Conservation (phyloP, 345 rosid species). For the Gossypium anomalum region DNA sequence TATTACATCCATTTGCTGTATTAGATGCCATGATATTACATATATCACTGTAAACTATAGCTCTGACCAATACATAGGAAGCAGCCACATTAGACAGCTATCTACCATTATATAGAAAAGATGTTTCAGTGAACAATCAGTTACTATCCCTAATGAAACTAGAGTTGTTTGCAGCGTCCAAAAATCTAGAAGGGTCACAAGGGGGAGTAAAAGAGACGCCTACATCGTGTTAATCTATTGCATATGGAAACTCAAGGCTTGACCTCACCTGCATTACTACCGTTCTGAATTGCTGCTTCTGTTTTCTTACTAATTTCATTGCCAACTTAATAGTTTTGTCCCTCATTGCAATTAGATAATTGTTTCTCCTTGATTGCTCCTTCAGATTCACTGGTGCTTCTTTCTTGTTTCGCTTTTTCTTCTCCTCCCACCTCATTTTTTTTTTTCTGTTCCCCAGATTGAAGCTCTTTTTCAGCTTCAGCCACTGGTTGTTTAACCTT, state of each 20-base stretch:
- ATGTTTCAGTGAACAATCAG: no score
- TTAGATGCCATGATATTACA: slow-evolving; percentile 17
- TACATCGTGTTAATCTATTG: no score
- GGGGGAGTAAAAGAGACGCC: no score
- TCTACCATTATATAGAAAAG: slow-evolving; percentile 10
- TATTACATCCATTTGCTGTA: slow-evolving; percentile 19
- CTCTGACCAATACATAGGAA: background rate
- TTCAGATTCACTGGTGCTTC: slow-evolving; percentile 6
- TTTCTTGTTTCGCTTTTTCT: background rate
- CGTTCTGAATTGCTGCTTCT: slow-evolving; percentile 36
- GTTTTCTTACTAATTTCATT: slow-evolving; percentile 23
- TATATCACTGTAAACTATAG: no score
- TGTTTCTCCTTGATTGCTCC: slow-evolving; percentile 13
- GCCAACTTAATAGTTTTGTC: slow-evolving; percentile 14
- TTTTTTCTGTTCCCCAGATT: background rate
- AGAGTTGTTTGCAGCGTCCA: no score
- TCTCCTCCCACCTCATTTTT: slow-evolving; percentile 15
- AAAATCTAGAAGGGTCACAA: no score
- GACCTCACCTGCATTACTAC: slow-evolving; percentile 21
- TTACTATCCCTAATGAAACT: no score
- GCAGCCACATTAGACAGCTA: slow-evolving; percentile 28
- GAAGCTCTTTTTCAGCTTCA: background rate
- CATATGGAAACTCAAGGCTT: no score
- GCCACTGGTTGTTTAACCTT: slow-evolving; percentile 4
- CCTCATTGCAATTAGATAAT: slow-evolving; percentile 8